Evolutionary conservation across 2,329 filamentous ascomycete genomes (phyloP).

Genomic region (Venturia aucupariae): DNA sequence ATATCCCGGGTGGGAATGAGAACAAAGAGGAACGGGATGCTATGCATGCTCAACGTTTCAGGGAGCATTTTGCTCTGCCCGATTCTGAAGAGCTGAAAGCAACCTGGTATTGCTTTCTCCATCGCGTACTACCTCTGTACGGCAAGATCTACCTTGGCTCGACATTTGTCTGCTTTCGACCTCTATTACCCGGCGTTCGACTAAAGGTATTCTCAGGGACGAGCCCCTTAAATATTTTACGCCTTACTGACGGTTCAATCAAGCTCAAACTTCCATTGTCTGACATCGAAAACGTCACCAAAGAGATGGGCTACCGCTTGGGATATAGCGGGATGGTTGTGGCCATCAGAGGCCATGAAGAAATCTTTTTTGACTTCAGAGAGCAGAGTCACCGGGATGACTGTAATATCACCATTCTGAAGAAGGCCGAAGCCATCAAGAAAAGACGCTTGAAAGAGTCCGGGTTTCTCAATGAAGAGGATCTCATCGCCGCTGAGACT

Average conservation of each 20-base stretch:
- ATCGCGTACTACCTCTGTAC: conserved; percentile 82
- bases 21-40: conserved; percentile 37
- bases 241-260: conserved; percentile 13
- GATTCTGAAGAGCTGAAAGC: conserved; percentile 74
- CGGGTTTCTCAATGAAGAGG: conserved; percentile 55
- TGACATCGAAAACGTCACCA: conserved; percentile 87
- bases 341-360: conserved; percentile 89
- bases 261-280: conserved; percentile 73
- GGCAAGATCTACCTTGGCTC: conserved; percentile 95
- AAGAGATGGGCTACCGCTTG: conserved; percentile 78
- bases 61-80: conserved; percentile 83
- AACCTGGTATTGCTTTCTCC: conserved; percentile 86
- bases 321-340: conserved; percentile 85
- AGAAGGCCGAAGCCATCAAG: conserved; percentile 59
- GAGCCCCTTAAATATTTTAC: conserved; percentile 32
- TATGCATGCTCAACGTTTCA: conserved; percentile 60
- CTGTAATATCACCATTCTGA: conserved; percentile 72
- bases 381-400: conserved; percentile 74
- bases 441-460: conserved; percentile 56
- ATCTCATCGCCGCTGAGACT: conserved; percentile 60
- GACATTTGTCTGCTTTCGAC: conserved; percentile 83
- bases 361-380: conserved; percentile 91
- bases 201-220: conserved; percentile 43
- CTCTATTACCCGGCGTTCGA: conserved; percentile 75
- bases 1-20: conserved; percentile 36